Evolutionary conservation across 345 rosid species (phyloP).

Genomic region (Eutrema yunnanense): DNA sequence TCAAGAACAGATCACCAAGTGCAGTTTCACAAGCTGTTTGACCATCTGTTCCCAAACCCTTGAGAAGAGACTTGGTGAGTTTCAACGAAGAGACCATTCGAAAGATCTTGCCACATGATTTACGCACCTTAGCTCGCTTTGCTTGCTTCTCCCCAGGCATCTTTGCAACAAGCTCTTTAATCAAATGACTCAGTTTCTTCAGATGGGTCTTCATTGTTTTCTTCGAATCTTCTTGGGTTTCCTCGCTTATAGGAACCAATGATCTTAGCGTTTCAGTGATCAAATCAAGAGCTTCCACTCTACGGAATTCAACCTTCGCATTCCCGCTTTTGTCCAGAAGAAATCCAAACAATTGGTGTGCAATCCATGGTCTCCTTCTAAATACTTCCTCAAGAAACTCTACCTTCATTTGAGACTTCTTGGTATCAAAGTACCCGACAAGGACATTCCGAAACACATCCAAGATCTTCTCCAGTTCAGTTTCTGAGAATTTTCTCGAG

Average conservation of each 20-base stretch:
- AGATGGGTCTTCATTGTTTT: constrained; percentile 46
- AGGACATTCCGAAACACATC: constrained; percentile 45
- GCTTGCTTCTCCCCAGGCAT: constrained; percentile 63
- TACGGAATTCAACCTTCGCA: constrained; percentile 68
- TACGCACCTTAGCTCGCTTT: constrained; percentile 60
- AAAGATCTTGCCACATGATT: constrained; percentile 60
- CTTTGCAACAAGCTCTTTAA: constrained; percentile 48
- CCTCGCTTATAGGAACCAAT: constrained; percentile 34
- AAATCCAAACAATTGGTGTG: constrained; percentile 48
- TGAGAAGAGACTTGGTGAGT: constrained; percentile 53
- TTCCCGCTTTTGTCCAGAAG: constrained; percentile 55
- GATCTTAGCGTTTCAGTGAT: constrained; percentile 62
- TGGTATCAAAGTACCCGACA: constrained; percentile 62
- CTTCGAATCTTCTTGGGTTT: constrained; percentile 40
- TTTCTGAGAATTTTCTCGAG: constrained; percentile 43
- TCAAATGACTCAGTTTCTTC: constrained; percentile 42
- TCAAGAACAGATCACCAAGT: constrained; percentile 52
- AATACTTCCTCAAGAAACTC: constrained; percentile 76
- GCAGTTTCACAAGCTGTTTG: constrained; percentile 60
- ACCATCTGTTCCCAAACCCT: constrained; percentile 43
- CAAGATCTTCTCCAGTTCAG: constrained; percentile 52
- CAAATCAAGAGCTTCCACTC: constrained; percentile 71
- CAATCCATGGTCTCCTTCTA: constrained; percentile 72
- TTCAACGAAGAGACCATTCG: constrained; percentile 45
- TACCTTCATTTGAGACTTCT: constrained; percentile 67